Conservation (phyloP, 805 yeast genomes). For the Yarrowia hollandica region DNA sequence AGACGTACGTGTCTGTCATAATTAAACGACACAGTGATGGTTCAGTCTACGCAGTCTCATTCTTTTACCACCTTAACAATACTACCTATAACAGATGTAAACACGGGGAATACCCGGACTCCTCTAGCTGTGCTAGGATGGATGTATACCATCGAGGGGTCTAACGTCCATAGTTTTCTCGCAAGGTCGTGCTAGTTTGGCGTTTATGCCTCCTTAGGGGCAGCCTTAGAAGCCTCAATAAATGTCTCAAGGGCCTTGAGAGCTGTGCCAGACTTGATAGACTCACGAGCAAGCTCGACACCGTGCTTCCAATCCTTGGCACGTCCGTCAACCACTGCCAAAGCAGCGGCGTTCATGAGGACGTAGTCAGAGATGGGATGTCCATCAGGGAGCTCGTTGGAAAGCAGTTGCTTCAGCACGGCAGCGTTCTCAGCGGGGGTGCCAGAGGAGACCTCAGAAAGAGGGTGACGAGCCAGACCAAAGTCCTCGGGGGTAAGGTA, state of each 20-base stretch:
- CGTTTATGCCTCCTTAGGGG: constrained; percentile 16
- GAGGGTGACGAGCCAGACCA: constrained; percentile 71
- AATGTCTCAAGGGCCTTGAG: constrained; percentile 57
- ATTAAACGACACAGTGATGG: too few species aligned
- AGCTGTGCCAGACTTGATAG: constrained; percentile 72
- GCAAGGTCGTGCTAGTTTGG: background rate
- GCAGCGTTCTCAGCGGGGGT: constrained; percentile 85
- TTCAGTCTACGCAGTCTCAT: too few species aligned
- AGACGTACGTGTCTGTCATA: too few species aligned
- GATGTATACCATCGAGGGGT: constrained; percentile 11
- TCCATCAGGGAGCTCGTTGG: constrained; percentile 45
- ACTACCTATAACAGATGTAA: constrained; percentile 18
- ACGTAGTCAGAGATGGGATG: constrained; percentile 83
- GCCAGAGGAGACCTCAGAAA: constrained; percentile 71
- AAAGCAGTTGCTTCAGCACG: constrained; percentile 51
- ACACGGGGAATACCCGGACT: constrained; percentile 27
- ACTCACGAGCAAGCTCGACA: constrained; percentile 64
- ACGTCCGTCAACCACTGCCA: constrained; percentile 74
- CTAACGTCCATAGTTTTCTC: constrained; percentile 3
- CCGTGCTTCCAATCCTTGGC: constrained; percentile 76
- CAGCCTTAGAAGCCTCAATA: constrained; percentile 41
- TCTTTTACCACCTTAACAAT: constrained; percentile 22
- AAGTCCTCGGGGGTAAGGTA: constrained; percentile 65
- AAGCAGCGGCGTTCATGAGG: constrained; percentile 82
- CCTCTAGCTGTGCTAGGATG: constrained; percentile 28